Percentiles rank a stretch among this genome's conserved stretches.
These are phyloP conservation scores for Prunella vulgaris DNA, from an alignment of 257 asterid species.

Conservation along the genomic window DNA sequence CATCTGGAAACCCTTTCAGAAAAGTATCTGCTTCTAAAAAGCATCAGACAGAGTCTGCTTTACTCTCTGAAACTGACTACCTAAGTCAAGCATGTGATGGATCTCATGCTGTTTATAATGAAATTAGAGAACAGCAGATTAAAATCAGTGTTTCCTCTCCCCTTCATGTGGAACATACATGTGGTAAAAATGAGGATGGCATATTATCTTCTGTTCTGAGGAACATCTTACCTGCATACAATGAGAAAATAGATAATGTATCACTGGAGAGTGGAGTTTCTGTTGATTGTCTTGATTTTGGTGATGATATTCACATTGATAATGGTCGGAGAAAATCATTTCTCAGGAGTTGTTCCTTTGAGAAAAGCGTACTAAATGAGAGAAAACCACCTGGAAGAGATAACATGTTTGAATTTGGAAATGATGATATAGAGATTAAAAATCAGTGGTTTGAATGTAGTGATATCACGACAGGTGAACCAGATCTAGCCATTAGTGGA, in stretches of 20 bases:
- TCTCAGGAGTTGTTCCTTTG: constrained; percentile 44
- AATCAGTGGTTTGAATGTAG: constrained; percentile 32
- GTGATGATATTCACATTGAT: constrained; percentile 27
- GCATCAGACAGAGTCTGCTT: constrained; percentile 28
- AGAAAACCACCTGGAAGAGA: constrained; percentile 36
- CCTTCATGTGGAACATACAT: constrained; percentile 28
- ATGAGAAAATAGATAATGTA: constrained; percentile 20
- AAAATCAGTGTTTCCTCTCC: constrained; percentile 33
- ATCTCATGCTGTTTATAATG: constrained; percentile 27
- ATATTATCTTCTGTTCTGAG: constrained; percentile 36
- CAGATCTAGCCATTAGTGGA: constrained; percentile 25
- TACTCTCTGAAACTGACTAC: constrained; percentile 35
- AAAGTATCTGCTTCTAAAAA: constrained; percentile 29
- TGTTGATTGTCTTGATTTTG: constrained; percentile 31
- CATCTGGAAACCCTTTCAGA: constrained; percentile 24
- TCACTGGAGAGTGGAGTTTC: constrained; percentile 24
- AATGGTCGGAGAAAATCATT: constrained; percentile 35
- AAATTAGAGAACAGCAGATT: constrained; percentile 16
- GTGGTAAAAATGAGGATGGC: constrained; percentile 26
- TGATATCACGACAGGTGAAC: constrained; percentile 30
- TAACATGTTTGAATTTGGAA: constrained; percentile 32
- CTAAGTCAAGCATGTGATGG: constrained; percentile 31
- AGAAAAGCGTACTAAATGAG: constrained; percentile 32
- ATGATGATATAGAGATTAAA: constrained; percentile 26
- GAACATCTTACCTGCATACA: constrained; percentile 27